A percentile compares a stretch with the other conserved stretches of the same genome.
Evolutionary conservation across 345 rosid species (phyloP).

Genomic region (Acer saccharum): DNA sequence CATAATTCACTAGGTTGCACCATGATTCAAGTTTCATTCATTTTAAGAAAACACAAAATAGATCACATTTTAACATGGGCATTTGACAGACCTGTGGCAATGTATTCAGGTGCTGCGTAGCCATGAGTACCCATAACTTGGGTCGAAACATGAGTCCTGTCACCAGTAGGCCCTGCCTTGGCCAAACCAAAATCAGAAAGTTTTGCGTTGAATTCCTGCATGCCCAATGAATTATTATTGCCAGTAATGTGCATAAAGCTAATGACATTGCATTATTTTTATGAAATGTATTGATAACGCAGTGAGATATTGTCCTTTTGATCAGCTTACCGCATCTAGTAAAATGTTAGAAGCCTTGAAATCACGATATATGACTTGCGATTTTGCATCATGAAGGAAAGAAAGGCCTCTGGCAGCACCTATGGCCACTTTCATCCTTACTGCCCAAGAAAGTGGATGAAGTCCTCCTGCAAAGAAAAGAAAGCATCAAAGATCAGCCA

Average conservation of each 20-base stretch:
- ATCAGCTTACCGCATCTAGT: constrained; percentile 67
- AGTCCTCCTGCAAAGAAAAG: constrained; percentile 61
- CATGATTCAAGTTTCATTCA: background rate
- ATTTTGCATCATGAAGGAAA: constrained; percentile 88
- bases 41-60: background rate
- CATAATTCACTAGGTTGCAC: constrained; percentile 1
- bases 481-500: constrained; percentile 14
- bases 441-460: constrained; percentile 84
- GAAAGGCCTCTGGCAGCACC: constrained; percentile 93
- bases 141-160: constrained; percentile 93
- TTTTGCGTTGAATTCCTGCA: constrained; percentile 88
- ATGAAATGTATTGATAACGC: background rate
- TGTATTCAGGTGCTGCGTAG: constrained; percentile 96
- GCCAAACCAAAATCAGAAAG: constrained; percentile 97
- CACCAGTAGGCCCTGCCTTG: constrained; percentile 98
- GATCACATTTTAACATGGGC: background rate
- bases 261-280: background rate
- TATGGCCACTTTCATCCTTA: constrained; percentile 80
- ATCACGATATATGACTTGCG: constrained; percentile 90
- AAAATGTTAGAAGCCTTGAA: constrained; percentile 92
- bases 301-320: background rate
- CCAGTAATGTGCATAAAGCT: constrained; percentile 3
- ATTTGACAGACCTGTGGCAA: constrained; percentile 79
- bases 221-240: constrained; percentile 6
- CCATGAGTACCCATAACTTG: constrained; percentile 99